These are phyloP conservation scores for Trametes sanguinea DNA, from an alignment of 768 basidiomycete genomes.

Conservation along the genomic window DNA sequence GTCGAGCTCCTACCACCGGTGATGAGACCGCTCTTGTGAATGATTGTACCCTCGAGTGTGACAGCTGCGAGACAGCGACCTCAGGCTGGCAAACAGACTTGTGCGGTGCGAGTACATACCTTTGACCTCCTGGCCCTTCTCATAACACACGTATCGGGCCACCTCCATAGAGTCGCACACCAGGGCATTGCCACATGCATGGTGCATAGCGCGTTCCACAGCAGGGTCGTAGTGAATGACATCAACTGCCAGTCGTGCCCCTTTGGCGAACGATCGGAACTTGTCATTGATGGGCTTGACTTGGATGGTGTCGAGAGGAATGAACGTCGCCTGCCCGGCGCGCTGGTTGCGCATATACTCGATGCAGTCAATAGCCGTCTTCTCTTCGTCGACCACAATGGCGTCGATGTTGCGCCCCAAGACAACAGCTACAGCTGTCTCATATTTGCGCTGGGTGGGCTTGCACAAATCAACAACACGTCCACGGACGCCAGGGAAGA, in stretches of 20 bases:
- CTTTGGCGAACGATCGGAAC: conserved; percentile 87
- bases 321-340: conserved; percentile 94
- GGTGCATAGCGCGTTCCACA: conserved; percentile 93
- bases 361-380: conserved; percentile 96
- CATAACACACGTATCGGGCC: conserved; percentile 87
- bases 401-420: conserved; percentile 95
- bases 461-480: conserved; percentile 94
- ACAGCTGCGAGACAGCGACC: conserved; percentile 59
- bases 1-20: conserved; percentile 90
- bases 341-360: conserved; percentile 98
- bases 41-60: conserved; percentile 93
- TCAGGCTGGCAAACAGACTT: no score
- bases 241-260: conserved; percentile 61
- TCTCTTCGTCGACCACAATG: conserved; percentile 95
- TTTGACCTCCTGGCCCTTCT: conserved; percentile 95
- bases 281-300: conserved; percentile 94
- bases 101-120: conserved; percentile 47
- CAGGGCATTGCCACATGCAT: conserved; percentile 92
- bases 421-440: conserved; percentile 87
- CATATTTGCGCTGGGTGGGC: conserved; percentile 89
- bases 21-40: conserved; percentile 96
- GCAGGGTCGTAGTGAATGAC: conserved; percentile 65
- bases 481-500: conserved; percentile 94
- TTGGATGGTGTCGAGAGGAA: conserved; percentile 97
- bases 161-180: conserved; percentile 97